Base-by-base conservation (phyloP, 768 basidiomycete genomes). In the Dentipellis sp. region DNA sequence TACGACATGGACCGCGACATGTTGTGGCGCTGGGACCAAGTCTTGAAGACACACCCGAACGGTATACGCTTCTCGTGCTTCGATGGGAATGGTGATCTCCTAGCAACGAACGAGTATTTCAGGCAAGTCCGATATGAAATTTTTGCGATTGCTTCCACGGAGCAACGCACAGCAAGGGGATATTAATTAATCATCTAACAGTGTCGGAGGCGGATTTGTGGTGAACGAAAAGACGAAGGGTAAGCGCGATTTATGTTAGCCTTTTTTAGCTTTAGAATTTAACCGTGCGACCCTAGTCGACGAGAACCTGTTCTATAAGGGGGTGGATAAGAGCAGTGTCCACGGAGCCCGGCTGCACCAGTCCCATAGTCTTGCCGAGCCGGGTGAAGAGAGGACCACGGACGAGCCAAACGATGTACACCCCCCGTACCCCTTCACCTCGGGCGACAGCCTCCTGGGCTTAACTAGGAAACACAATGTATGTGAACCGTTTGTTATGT, bases 41-140 rank as follows among this genome's bases (percentile, higher is more conserved):
- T 93, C n/a, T 78, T 94, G 23, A 86, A 86, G 68, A 90, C 89
- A 0, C 89, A 91, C 66, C 86, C 91, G 0, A 95, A 95, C 65
- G 94, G 94, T 46, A 94, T 98, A 83, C 79, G 92, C 9, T 97
- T 97, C 68, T 85, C 85, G 37, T 88, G 82, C 36, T 98, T 93
- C 61, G 83, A 78, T 53, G 75, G 78, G 48, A 75, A 86, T n/a
- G 94, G 94, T 1, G 82, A 90, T 59, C 71, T 97, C 58, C 74
- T 98, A 56, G 94, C 94, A 1, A 94, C 91, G 11, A 97, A 98
- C 62, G 90, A 94, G 66, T 98, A 95, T 64, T 97, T 91, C 66
- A 91, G 83, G 79, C 77, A 10, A n/a, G 10, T 12, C 49, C 14
- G 2, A 19, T 29, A 49, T 23, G 14, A n/a, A 45, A 9, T 16